Base-by-base conservation (phyloP, 1,284 basidiomycete genomes). In the Meira miltonrushii region DNA sequence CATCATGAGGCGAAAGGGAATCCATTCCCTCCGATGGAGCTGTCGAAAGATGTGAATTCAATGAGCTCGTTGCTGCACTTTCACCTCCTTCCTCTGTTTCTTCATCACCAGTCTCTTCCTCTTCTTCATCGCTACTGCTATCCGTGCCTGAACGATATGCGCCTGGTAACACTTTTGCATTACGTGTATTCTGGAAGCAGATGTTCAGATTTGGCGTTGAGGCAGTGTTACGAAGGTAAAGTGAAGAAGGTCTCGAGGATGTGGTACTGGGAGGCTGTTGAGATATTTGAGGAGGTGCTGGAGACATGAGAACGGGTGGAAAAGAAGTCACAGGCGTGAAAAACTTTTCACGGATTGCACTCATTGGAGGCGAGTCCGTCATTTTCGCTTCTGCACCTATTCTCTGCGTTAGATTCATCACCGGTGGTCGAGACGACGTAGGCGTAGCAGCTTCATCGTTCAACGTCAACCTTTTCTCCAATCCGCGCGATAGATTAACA, bases 151-250 rank as follows among this genome's bases (percentile, higher is more conserved):
- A 48, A 21, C 28, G 13, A 17, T 21, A 25, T 23, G 41, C 3
- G 4, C 15, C 41, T 43, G 41, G 41, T 6, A 12, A 21, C 46
- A 21, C 25, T 23, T 48, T 15, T 48, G 21, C 46, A 21, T 15
- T 21, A 21, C 46, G 46, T 23, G 21, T 11, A 19, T 19, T 39
- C 21, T 46, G 23, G 40, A 44, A 59, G 5, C 37, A 10, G 8
- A 33, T 58, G 21, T 70, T 61, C 21, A 74, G 50, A 39, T 74
- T 74, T 33, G 71, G 71, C 19, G 71, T 74, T 15, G 71, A 74
- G 4, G 65, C 58, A 1, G 71, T 70, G 47, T 69, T 70, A 55
- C 69, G 67, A 44, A 73, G 52, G 15, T 63, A 58, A 17, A 47
- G 54, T 25, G 59, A 56, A 6, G 59, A 41, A 28, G 55, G 37